phyloP scores from a whole-genome alignment of 352 stramenopile genomes.

The Globisporangium uncinulatum region DNA sequence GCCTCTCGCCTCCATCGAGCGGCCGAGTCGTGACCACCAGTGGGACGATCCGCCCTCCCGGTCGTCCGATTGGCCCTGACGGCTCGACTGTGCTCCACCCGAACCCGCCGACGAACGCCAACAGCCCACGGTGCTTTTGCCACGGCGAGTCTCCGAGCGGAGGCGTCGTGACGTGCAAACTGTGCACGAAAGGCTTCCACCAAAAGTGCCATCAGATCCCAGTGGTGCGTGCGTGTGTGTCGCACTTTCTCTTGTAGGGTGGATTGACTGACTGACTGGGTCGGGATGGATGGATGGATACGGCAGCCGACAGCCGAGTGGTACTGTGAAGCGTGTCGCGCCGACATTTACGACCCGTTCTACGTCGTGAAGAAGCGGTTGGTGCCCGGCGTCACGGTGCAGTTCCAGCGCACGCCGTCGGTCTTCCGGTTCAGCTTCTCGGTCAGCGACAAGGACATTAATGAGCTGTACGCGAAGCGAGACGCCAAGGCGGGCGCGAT shows the following conservation, averaged over 20 bases:
- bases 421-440: conserved; percentile 61
- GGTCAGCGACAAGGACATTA: conserved; percentile 68
- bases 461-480: conserved; percentile 55
- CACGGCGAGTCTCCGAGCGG: conserved; percentile 13
- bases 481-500: conserved; percentile 45
- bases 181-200: conserved; percentile 58
- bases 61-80: conserved; percentile 1
- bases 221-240: conserved; percentile 22
- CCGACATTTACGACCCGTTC: conserved; percentile 70
- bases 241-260: not conserved
- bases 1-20: conserved; percentile 1
- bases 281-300: not conserved
- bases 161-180: conserved; percentile 41
- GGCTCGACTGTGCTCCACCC: conserved; percentile 14
- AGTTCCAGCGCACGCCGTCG: conserved; percentile 44
- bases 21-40: not conserved
- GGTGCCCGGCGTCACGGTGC: conserved; percentile 47
- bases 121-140: conserved; percentile 64
- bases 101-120: conserved; percentile 23
- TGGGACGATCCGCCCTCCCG: not conserved
- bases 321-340: conserved; percentile 70
- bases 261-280: not conserved
- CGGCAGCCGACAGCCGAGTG: conserved; percentile 40
- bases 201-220: conserved; percentile 74
- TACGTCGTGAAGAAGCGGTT: conserved; percentile 53